Base-by-base conservation (phyloP, 2,329 filamentous ascomycete species). In the Dothideomycetidae sp. region DNA sequence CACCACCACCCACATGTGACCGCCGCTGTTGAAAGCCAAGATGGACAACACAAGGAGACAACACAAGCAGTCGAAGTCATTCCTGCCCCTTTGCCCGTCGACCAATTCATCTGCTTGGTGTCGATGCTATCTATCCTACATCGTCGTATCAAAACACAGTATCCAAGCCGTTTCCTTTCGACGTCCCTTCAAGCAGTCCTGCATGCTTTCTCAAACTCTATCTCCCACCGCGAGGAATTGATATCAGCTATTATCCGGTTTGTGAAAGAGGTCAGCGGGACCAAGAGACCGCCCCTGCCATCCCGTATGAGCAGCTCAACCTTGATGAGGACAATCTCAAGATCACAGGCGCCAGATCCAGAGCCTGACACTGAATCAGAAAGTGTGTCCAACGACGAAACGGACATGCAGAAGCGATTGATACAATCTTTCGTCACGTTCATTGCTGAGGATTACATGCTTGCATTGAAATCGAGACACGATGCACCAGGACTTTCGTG, bases 401-500 rank as follows among this genome's bases (percentile, higher is more conserved):
- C 61, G 2, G 68, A 66, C 5, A 61, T 85, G 43, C 72, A 78
- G 49, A 64, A 64, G 23, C 73, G 70, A 40, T 61, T 88, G 11
- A 58, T 88, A 15, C 77, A 83, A 50, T 75, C 77, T 1, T 86
- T 90, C 54, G 66, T 83, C n/a, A 83, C 79, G 0, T 80, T 81
- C 51, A 61, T 86, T 12, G 59, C 86, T 9, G 81, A 86, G 52
- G 71, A 78, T 31, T 88, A 83, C 46, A 68, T 82, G 43, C 74
- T 71, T n/a, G 60, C 60, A 5, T 46, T 68, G 12, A 36, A 48
- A 12, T 51, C 52, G 3, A 54, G 58, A 3, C 50, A 53, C 4
- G 61, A 63, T 14, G 57, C 65, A 4, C 63, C 65, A 1, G 66
- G 65, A 4, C 50, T 69, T 33, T 60, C 62, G 2, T 69, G 66